Base-by-base conservation (phyloP, 148 eudicot species). In the Cornus controversa region DNA sequence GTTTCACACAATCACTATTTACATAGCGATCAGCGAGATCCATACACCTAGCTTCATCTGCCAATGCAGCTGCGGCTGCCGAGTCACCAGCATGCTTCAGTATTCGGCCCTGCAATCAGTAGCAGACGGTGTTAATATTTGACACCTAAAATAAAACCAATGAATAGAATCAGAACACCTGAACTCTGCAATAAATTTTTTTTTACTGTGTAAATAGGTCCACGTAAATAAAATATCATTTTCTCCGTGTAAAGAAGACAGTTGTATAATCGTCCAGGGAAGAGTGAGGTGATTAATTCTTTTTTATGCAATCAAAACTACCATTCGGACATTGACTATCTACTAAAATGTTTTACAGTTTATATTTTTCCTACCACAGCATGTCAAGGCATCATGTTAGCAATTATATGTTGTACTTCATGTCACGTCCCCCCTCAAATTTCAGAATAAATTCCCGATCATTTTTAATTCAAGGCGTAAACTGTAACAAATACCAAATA, bases 11-110 rank as follows among this genome's bases (percentile, higher is more conserved):
- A 79, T 90, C 90, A 87, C 98, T 96, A 69, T 96, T 96, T 42
- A 93, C 66, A 70, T 93, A 96, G 78, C 99, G 98, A 90, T 96
- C 99, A 64, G 99, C 98, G 79, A 96, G 99, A 88, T 96, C 99
- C 99, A 93, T 92, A 80, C 98, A 89, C 69, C 99, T 91, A 74
- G 99, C 99, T 90, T 96, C 99, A 82, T 96, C 99, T 67, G 99
- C 99, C 90, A 93, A 89, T 80, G 98, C 87, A 83, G 99, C 98
- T 77, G 99, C 99, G 45, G 98, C 99, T 54, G 79, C 85, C 82
- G 82, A 79, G 82, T 96, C 98, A 79, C 99, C 98, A 79, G 90
- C 97, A 88, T 96, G 99, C 90, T 96, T 96, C 87, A 93, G 82
- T 81, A 96, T 93, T 72, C 92, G 91, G 87, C 94, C 89, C 99